These are phyloP conservation scores for Aspergillus transmontanensis DNA, from an alignment of 2,329 filamentous ascomycete species.

Conservation along the genomic window DNA sequence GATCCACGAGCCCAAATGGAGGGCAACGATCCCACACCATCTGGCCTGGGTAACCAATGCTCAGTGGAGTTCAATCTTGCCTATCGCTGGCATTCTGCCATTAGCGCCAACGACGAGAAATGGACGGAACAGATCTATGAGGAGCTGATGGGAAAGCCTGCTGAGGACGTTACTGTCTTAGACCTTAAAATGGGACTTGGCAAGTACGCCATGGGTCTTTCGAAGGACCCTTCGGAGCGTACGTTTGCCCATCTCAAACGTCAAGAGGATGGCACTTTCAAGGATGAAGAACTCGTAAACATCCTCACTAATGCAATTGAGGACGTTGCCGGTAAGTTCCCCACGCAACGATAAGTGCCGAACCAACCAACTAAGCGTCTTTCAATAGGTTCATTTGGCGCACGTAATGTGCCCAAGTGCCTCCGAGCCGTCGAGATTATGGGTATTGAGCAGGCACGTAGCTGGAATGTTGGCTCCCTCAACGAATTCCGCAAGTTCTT, in stretches of 20 bases:
- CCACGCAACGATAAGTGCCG: too few species aligned
- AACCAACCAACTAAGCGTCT: slow-evolving; percentile 6
- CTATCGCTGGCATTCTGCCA: slow-evolving; percentile 84
- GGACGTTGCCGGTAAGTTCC: slow-evolving; percentile 53
- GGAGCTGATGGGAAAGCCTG: slow-evolving; percentile 63
- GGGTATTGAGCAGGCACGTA: slow-evolving; percentile 74
- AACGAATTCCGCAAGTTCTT: slow-evolving; percentile 88
- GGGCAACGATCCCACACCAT: slow-evolving; percentile 61
- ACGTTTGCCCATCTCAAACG: slow-evolving; percentile 68
- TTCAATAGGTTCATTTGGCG: slow-evolving; percentile 64
- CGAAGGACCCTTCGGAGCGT: slow-evolving; percentile 69
- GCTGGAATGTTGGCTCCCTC: slow-evolving; percentile 75
- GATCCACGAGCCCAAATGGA: slow-evolving; percentile 74
- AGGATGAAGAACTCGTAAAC: slow-evolving; percentile 74
- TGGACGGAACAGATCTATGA: slow-evolving; percentile 75
- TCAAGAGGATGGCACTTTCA: slow-evolving; percentile 67
- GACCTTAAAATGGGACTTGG: slow-evolving; percentile 66
- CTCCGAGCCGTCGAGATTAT: slow-evolving; percentile 78
- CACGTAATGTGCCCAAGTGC: slow-evolving; percentile 71
- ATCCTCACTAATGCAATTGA: slow-evolving; percentile 71
- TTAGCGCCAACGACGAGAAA: slow-evolving; percentile 73
- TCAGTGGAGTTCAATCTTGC: slow-evolving; percentile 88
- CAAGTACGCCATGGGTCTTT: slow-evolving; percentile 63
- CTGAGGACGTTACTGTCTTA: slow-evolving; percentile 57
- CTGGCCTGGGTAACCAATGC: slow-evolving; percentile 78